phyloP scores from a whole-genome alignment of 805 yeast genomes.

The Yamadazyma sp. region DNA sequence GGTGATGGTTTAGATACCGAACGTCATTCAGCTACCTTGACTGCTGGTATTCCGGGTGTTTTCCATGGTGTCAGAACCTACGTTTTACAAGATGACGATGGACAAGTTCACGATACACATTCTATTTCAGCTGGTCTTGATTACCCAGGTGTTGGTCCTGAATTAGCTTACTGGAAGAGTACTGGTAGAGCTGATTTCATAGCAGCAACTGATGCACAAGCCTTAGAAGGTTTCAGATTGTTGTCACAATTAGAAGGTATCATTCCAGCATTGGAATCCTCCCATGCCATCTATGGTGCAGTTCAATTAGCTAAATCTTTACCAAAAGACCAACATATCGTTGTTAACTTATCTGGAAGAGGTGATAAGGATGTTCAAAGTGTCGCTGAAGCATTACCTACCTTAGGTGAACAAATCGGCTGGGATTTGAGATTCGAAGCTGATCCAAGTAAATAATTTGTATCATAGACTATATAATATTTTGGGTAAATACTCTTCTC shows the following conservation, averaged over 20 bases:
- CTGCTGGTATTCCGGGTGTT: conserved; percentile 96
- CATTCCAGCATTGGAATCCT: conserved; percentile 96
- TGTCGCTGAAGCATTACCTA: conserved; percentile 92
- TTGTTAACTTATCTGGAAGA: conserved; percentile 93
- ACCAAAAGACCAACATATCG: conserved; percentile 73
- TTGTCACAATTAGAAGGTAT: conserved; percentile 95
- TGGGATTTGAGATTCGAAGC: conserved; percentile 93
- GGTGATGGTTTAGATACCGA: conserved; percentile 92
- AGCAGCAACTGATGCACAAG: conserved; percentile 95
- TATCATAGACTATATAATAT: not conserved
- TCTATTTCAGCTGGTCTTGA: conserved; percentile 98
- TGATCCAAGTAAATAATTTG: conserved; percentile 35
- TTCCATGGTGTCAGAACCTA: conserved; percentile 97
- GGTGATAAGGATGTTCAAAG: conserved; percentile 99
- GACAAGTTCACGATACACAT: conserved; percentile 97
- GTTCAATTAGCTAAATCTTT: conserved; percentile 80
- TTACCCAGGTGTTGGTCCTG: conserved; percentile 99
- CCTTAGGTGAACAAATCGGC: conserved; percentile 83
- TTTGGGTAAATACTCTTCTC: not conserved
- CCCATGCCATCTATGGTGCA: conserved; percentile 95
- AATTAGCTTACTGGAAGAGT: conserved; percentile 91
- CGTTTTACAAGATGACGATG: conserved; percentile 86
- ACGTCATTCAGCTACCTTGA: conserved; percentile 90
- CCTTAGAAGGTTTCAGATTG: conserved; percentile 83
- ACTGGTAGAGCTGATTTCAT: conserved; percentile 87